Evolutionary conservation across 2,329 filamentous ascomycete genomes (phyloP), one percentile per base, ranked within the genome.

Genomic region (Aspergillus felis): DNA sequence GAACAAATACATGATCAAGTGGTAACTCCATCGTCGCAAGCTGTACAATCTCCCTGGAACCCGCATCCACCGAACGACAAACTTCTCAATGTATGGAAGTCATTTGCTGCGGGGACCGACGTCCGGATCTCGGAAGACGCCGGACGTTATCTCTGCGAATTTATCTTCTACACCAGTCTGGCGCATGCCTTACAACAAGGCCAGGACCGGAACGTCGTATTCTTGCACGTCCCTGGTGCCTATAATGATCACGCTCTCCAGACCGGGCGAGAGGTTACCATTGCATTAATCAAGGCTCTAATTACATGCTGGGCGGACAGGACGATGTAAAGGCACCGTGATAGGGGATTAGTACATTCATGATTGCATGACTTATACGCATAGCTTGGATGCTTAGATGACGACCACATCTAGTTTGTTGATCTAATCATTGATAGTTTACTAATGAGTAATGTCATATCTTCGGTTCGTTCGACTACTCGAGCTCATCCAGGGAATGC

Each of bases 91-190:
- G 60, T 62, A 4, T 77, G 75, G 75, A 68, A 69, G 47, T 61
- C 66, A 0, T 66, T 70, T 55, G 64, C 66, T 6, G 32, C 66
- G 28, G 66, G 61, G 1, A 62, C 68, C 12, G 76, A 80, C 59
- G 64, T 81, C 7, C 80, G 84, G 32, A 76, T 89, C 42, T 91
- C 87, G 0, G 81, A 86, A 47, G 87, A 92, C 63, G 85, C 89
- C 0, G 89, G 89, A 2, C 82, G 82, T 22, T 92, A 88, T 71
- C 78, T 92, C 17, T 92, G 89, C 73, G 89, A 92, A 69, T 92
- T 90, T 68, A 91, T 89, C 63, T 90, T 88, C 72, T 91, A 86
- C 73, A 85, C 84, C 6, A 89, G 85, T 59, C 71, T 91, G 64
- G 80, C 87, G 4, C 60, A 66, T 46, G 73, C 72, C 17, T 59